Evolutionary conservation across 1,284 basidiomycete species (phyloP).

Genomic region (Heterobasidion irregulare): DNA sequence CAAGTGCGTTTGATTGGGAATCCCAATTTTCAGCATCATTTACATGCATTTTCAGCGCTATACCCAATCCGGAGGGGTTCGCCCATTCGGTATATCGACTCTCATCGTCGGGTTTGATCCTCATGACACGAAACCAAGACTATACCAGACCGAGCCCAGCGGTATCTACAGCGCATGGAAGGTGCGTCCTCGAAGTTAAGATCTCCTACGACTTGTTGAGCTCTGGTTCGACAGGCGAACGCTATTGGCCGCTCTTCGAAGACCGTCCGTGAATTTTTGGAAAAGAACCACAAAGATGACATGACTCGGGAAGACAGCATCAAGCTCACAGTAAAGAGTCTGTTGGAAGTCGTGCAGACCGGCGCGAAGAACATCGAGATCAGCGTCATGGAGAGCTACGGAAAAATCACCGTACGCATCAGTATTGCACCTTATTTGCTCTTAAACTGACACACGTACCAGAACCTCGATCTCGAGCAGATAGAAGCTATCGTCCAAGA

Average conservation of each 20-base stretch:
- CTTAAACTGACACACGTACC: neutral
- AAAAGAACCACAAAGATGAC: conserved; percentile 96
- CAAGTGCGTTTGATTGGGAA: conserved; percentile 50
- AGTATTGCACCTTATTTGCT: neutral
- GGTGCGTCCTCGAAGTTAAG: conserved; percentile 34
- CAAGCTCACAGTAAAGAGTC: conserved; percentile 92
- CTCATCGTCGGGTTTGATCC: conserved; percentile 98
- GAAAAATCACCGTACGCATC: conserved; percentile 74
- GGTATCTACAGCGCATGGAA: conserved; percentile 99
- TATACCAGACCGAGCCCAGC: conserved; percentile 97
- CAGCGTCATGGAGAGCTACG: conserved; percentile 92
- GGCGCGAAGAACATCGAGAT: conserved; percentile 99
- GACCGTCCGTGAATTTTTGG: conserved; percentile 97
- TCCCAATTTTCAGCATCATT: neutral
- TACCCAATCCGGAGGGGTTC: conserved; percentile 97
- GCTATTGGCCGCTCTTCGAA: conserved; percentile 97
- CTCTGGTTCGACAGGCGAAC: conserved; percentile 63
- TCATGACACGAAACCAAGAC: conserved; percentile 77
- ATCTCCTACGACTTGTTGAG: neutral
- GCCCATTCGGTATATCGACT: conserved; percentile 97
- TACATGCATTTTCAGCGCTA: conserved; percentile 55
- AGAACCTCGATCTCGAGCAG: conserved; percentile 82
- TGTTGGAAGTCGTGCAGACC: conserved; percentile 98
- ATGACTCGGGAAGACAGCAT: conserved; percentile 85
- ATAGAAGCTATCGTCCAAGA: conserved; percentile 87